These are phyloP conservation scores for Wickerhamiella lipophila DNA, from an alignment of 805 yeast genomes.

Conservation along the genomic window DNA sequence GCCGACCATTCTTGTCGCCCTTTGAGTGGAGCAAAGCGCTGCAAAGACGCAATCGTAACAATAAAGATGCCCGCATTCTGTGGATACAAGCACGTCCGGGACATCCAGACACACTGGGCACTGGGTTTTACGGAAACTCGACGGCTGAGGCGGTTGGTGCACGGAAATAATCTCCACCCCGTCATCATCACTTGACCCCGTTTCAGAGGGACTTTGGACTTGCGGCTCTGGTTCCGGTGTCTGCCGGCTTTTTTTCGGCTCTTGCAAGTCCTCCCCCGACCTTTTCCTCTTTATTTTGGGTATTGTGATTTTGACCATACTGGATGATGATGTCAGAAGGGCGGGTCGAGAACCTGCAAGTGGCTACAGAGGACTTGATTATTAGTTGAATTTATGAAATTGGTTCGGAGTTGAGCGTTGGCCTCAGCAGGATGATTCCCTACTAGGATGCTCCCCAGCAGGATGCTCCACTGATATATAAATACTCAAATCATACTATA, in stretches of 20 bases:
- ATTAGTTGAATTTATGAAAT: too few species aligned
- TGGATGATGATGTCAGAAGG: neutral
- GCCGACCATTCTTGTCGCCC: slow-evolving; percentile 24
- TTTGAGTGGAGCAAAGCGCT: slow-evolving; percentile 24
- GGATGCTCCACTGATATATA: too few species aligned
- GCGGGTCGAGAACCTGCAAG: too few species aligned
- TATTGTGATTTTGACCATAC: slow-evolving; percentile 6
- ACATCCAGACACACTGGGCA: slow-evolving; percentile 30
- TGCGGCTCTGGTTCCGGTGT: too few species aligned
- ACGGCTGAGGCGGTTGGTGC: slow-evolving; percentile 12
- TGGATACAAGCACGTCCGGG: slow-evolving; percentile 25
- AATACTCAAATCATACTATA: too few species aligned
- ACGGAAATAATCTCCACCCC: slow-evolving; percentile 15
- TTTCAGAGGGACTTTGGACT: too few species aligned
- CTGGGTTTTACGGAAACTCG: slow-evolving; percentile 11
- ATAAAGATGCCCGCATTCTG: slow-evolving; percentile 31
- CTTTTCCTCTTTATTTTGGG: neutral
- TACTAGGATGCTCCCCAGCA: too few species aligned
- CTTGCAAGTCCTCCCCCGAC: neutral
- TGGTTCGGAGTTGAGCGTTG: too few species aligned
- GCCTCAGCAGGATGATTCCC: too few species aligned
- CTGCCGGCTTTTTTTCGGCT: neutral
- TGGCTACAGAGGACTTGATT: too few species aligned
- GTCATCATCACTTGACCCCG: slow-evolving; percentile 1
- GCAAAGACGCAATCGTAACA: slow-evolving; percentile 28